Evolutionary conservation across 2,329 filamentous ascomycete genomes (phyloP).

Genomic region (Simplicillium sp.): DNA sequence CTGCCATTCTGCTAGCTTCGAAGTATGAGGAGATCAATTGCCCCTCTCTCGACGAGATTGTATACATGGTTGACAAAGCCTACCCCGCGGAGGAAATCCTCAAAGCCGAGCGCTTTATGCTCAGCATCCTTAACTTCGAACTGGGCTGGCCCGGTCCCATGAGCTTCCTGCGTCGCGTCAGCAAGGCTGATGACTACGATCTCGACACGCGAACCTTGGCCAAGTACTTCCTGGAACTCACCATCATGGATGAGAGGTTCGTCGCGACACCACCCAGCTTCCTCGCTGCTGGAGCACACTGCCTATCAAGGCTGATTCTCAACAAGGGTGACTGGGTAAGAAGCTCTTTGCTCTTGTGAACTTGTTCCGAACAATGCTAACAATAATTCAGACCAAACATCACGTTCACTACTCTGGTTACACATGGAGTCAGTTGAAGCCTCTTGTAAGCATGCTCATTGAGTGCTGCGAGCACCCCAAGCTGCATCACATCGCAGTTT

Average conservation of each 20-base stretch:
- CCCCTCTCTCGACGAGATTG: slow-evolving; percentile 87
- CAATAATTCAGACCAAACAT: slow-evolving; percentile 51
- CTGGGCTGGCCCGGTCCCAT: slow-evolving; percentile 98
- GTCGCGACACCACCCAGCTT: slow-evolving; percentile 87
- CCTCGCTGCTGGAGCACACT: slow-evolving; percentile 84
- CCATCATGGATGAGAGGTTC: slow-evolving; percentile 96
- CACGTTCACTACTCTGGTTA: slow-evolving; percentile 94
- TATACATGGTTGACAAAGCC: slow-evolving; percentile 94
- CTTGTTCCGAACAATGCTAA: slow-evolving; percentile 20
- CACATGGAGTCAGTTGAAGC: slow-evolving; percentile 74
- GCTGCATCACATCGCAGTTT: slow-evolving; percentile 79
- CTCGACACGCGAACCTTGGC: slow-evolving; percentile 88
- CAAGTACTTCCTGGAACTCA: slow-evolving; percentile 96
- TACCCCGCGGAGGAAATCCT: slow-evolving; percentile 88
- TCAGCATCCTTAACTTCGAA: slow-evolving; percentile 91
- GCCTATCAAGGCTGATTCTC: slow-evolving; percentile 78
- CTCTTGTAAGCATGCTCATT: slow-evolving; percentile 66
- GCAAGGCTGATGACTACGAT: slow-evolving; percentile 97
- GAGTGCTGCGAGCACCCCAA: slow-evolving; percentile 78
- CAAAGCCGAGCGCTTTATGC: slow-evolving; percentile 96
- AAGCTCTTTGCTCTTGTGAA: not conserved
- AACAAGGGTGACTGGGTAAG: slow-evolving; percentile 90
- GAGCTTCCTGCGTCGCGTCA: slow-evolving; percentile 94
- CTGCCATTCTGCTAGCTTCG: slow-evolving; percentile 87
- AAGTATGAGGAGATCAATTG: slow-evolving; percentile 99